A percentile compares a stretch with the other conserved stretches of the same genome.
Evolutionary conservation across 2,329 filamentous ascomycete genomes (phyloP).

Genomic region (Endocalyx cinctus): DNA sequence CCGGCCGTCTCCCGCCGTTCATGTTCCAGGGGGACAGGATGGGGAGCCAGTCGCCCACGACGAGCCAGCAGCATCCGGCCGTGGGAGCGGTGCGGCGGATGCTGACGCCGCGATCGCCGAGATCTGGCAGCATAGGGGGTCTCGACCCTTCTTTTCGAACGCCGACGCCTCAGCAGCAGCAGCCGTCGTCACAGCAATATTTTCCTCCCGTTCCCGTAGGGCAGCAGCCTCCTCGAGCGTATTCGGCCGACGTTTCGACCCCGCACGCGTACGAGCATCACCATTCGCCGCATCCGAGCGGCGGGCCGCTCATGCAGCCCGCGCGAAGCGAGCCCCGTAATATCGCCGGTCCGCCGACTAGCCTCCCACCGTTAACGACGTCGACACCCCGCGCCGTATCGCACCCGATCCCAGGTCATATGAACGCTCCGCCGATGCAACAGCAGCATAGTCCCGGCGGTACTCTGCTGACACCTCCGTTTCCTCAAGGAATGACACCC

Average conservation of each 20-base stretch:
- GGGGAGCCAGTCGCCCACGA: slow-evolving; percentile 23
- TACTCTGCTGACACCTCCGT: too few species aligned
- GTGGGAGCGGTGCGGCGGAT: slow-evolving; percentile 39
- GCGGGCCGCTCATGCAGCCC: slow-evolving; percentile 17
- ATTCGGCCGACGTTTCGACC: too few species aligned
- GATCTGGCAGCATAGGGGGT: slow-evolving; percentile 47
- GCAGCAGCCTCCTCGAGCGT: too few species aligned
- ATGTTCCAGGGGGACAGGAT: slow-evolving; percentile 17
- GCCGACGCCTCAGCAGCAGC: slow-evolving; percentile 25
- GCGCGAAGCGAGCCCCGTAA: slow-evolving; percentile 17
- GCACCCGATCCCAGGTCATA: slow-evolving; percentile 18
- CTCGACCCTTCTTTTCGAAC: slow-evolving; percentile 25
- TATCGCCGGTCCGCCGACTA: slow-evolving; percentile 15
- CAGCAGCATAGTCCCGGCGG: slow-evolving; percentile 11
- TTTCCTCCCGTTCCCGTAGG: too few species aligned
- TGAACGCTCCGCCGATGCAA: slow-evolving; percentile 15
- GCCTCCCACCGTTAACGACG: slow-evolving; percentile 16
- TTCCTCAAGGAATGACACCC: too few species aligned
- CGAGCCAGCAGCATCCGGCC: slow-evolving; percentile 24
- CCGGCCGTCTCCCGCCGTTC: slow-evolving; percentile 16
- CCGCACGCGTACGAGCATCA: too few species aligned
- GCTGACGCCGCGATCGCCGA: slow-evolving; percentile 56
- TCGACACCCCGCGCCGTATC: slow-evolving; percentile 20
- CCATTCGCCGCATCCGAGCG: slow-evolving; percentile 15
- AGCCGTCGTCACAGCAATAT: too few species aligned